Conservation (phyloP, 2,329 filamentous ascomycete genomes). For the Teratosphaeria viscida region DNA sequence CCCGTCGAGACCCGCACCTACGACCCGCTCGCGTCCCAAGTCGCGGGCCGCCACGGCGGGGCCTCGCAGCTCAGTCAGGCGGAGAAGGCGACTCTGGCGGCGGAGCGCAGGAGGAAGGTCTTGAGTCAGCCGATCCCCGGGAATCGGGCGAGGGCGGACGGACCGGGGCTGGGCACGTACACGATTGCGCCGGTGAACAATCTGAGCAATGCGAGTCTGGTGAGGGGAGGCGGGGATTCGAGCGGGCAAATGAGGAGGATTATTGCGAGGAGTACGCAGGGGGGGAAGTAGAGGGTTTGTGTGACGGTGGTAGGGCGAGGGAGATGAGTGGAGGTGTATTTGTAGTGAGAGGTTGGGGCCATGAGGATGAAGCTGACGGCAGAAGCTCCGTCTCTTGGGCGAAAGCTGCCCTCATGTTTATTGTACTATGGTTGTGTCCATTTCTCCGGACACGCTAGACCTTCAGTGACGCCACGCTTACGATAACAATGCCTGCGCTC, state of each 20-base stretch:
- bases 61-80: constrained; percentile 18
- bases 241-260: not conserved
- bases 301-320: not conserved
- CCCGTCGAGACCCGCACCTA: constrained; percentile 48
- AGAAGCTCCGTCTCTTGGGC: too few species aligned
- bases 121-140: constrained; percentile 43
- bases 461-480: too few species aligned
- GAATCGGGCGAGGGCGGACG: constrained; percentile 50
- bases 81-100: constrained; percentile 32
- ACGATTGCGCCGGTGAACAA: constrained; percentile 53
- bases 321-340: too few species aligned
- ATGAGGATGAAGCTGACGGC: too few species aligned
- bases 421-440: too few species aligned
- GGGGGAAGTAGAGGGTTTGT: not conserved
- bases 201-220: constrained; percentile 19
- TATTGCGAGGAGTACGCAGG: not conserved
- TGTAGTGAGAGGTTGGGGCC: too few species aligned
- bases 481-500: too few species aligned
- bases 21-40: constrained; percentile 38
- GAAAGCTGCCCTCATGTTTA: too few species aligned
- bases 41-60: constrained; percentile 11
- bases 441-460: too few species aligned
- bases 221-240: not conserved
- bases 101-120: constrained; percentile 41
- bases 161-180: constrained; percentile 48